These are phyloP conservation scores for Hypoxylon sp. DNA, from an alignment of 2,329 filamentous ascomycete genomes.

Conservation along the genomic window DNA sequence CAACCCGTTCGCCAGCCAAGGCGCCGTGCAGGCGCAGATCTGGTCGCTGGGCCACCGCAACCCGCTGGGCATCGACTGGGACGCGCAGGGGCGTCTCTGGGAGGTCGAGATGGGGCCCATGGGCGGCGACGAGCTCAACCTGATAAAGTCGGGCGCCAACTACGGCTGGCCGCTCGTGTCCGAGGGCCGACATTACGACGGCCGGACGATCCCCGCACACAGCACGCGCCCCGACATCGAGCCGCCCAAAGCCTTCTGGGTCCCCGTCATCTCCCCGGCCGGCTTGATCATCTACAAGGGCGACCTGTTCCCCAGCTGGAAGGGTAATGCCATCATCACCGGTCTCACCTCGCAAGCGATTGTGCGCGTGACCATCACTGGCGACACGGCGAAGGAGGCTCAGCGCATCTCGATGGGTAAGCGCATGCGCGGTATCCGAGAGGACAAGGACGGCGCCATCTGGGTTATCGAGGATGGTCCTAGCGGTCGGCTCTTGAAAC, in stretches of 20 bases:
- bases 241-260: slow-evolving; percentile 55
- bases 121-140: slow-evolving; percentile 57
- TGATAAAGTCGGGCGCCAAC: slow-evolving; percentile 55
- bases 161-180: slow-evolving; percentile 57
- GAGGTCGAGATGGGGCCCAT: slow-evolving; percentile 57
- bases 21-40: slow-evolving; percentile 52
- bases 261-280: slow-evolving; percentile 56
- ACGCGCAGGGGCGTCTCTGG: slow-evolving; percentile 56
- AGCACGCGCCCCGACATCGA: slow-evolving; percentile 53
- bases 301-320: slow-evolving; percentile 54
- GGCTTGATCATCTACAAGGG: slow-evolving; percentile 57
- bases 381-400: slow-evolving; percentile 54
- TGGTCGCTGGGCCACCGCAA: slow-evolving; percentile 56
- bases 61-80: slow-evolving; percentile 56
- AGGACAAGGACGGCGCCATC: slow-evolving; percentile 53
- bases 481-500: slow-evolving; percentile 54
- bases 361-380: slow-evolving; percentile 54
- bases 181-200: slow-evolving; percentile 55
- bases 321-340: slow-evolving; percentile 55
- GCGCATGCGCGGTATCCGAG: slow-evolving; percentile 55
- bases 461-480: slow-evolving; percentile 55
- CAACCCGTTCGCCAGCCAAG: slow-evolving; percentile 55
- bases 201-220: slow-evolving; percentile 53
- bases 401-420: slow-evolving; percentile 54
- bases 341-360: slow-evolving; percentile 51